Conservation (phyloP, 352 stramenopile genomes). For the Globisporangium yorkense region DNA sequence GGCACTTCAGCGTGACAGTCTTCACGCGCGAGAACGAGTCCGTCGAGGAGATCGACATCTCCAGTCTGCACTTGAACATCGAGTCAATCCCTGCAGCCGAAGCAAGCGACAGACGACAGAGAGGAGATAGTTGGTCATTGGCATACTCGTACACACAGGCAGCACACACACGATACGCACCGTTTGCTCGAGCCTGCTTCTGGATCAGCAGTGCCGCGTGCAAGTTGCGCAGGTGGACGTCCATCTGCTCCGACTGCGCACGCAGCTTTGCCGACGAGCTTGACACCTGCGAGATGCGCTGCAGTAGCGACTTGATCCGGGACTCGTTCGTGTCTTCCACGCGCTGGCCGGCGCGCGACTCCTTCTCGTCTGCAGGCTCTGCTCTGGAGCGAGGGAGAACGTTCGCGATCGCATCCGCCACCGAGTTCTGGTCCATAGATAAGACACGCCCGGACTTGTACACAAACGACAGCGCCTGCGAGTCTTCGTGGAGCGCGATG, state of each 20-base stretch:
- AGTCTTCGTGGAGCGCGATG: conserved; percentile 16
- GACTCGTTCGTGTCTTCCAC: conserved; percentile 12
- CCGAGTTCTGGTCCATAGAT: conserved; percentile 14
- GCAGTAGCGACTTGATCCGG: conserved; percentile 29
- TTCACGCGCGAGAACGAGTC: conserved; percentile 9
- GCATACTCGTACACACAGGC: too few relatives aligned
- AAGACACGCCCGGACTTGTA: conserved; percentile 28
- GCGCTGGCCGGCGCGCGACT: too few relatives aligned
- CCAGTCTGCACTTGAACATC: conserved; percentile 9
- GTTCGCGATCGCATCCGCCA: conserved; percentile 16
- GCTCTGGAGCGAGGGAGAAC: conserved; percentile 9
- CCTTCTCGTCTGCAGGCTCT: not conserved
- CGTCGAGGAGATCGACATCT: not conserved
- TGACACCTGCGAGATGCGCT: conserved; percentile 33
- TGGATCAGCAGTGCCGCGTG: conserved; percentile 44
- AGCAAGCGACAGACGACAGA: not conserved
- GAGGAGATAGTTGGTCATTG: not conserved
- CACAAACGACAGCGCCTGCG: conserved; percentile 22
- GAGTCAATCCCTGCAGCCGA: conserved; percentile 6
- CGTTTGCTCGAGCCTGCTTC: conserved; percentile 9
- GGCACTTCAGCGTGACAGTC: conserved; percentile 9
- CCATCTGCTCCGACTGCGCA: conserved; percentile 28
- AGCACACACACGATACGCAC: conserved; percentile 1
- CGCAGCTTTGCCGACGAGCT: conserved; percentile 20
- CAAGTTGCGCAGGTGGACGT: conserved; percentile 29